Evolutionary conservation across 305 asterid genomes (phyloP), one percentile per base, ranked within the genome.

Genomic region (Petunia hybrid): DNA sequence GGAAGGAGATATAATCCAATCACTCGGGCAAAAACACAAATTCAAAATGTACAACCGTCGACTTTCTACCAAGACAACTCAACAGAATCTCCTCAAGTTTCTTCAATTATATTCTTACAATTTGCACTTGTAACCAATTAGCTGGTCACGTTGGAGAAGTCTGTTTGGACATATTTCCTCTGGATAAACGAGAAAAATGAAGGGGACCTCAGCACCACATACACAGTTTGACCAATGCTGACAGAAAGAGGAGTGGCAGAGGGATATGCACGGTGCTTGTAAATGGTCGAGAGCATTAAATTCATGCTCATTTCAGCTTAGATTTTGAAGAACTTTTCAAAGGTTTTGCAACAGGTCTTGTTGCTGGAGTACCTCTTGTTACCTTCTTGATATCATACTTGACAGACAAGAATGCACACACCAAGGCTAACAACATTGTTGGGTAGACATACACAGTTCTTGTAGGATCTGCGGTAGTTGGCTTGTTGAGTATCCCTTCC

Each of bases 401-500:
- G 8, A 94, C 98, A 1, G 99, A 94, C 68, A 92, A 80, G 87
- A 97, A 85, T 63, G 98, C 91, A 77, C 96, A 90, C 39, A 91
- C 83, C 85, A 95, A 81, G 0, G 99, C 97, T 46, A 95, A 13
- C 92, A 94, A 81, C 94, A 97, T 94, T 7, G 99, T 94, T 0
- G 99, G 99, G 87, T 97, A 89, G 81, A 94, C 98, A 74, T 89
- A 94, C 4, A 94, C 94, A 4, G 95, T 87, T 68, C 85, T 93
- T 39, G 85, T 31, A 35, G 95, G 95, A 80, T 94, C 97, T 5
- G 86, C 67, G 79, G 85, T 86, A n/a, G 78, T 92, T 51, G 92
- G 91, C 90, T 97, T 97, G 79, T 87, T 87, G 22, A 97, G 95
- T 82, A 92, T 83, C 76, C 98, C 98, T 88, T 97, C 99, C 86